Percentiles rank a stretch among this genome's conserved stretches.
phyloP scores from a whole-genome alignment of 257 asterid species.

The Hygrophila difformis region DNA sequence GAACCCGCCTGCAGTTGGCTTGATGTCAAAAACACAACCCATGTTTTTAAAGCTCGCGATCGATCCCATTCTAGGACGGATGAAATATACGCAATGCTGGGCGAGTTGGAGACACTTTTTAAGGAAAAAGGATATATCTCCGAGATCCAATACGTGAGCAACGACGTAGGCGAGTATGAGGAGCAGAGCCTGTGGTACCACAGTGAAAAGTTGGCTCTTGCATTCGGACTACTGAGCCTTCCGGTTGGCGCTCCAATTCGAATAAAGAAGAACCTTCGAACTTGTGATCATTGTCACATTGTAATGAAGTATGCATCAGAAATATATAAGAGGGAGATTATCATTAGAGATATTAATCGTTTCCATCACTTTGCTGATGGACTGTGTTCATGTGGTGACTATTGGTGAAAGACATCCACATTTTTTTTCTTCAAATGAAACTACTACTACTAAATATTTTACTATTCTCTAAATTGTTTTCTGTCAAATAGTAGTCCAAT shows the following conservation, averaged over 20 bases:
- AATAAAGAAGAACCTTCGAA: constrained; percentile 40
- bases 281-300: constrained; percentile 31
- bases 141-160: constrained; percentile 16
- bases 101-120: constrained; percentile 30
- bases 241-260: constrained; percentile 36
- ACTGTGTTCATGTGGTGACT: constrained; percentile 37
- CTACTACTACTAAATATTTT: no score
- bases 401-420: constrained; percentile 21
- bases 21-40: constrained; percentile 34
- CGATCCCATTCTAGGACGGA: constrained; percentile 26
- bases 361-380: constrained; percentile 35
- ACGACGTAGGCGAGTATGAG: constrained; percentile 19
- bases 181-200: constrained; percentile 35
- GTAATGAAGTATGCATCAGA: constrained; percentile 40
- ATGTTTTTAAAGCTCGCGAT: constrained; percentile 35
- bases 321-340: constrained; percentile 34
- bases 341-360: constrained; percentile 35
- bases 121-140: constrained; percentile 33
- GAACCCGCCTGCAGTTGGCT: constrained; percentile 49
- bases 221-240: constrained; percentile 29
- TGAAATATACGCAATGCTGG: constrained; percentile 37
- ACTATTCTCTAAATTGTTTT: no score
- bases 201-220: constrained; percentile 36
- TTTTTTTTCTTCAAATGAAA: no score
- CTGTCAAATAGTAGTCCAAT: no score